Conservation (phyloP, 345 rosid genomes). For the Sisymbrium altissimum region DNA sequence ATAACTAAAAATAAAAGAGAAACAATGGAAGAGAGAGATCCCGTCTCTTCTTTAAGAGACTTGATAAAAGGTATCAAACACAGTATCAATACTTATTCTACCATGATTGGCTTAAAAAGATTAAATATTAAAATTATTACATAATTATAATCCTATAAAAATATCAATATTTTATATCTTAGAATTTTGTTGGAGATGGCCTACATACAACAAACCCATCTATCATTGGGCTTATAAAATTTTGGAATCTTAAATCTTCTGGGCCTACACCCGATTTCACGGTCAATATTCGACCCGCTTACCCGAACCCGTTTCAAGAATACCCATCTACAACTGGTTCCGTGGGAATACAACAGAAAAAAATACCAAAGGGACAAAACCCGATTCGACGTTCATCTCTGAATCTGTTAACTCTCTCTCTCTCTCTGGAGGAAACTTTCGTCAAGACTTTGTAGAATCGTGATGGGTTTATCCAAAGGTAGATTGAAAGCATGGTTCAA, state of each 20-base stretch:
- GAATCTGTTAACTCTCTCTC: background rate
- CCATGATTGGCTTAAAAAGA: too few relatives aligned
- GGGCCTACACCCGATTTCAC: background rate
- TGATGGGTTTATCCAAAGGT: slow-evolving; percentile 41
- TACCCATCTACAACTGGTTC: background rate
- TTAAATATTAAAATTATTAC: too few relatives aligned
- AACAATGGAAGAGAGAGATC: too few relatives aligned
- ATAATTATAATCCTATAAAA: too few relatives aligned
- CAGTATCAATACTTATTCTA: too few relatives aligned
- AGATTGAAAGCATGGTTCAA: slow-evolving; percentile 51
- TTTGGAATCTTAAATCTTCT: background rate
- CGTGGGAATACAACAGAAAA: background rate
- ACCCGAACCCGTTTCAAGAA: slow-evolving; percentile 1
- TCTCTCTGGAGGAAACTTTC: background rate
- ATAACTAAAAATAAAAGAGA: too few relatives aligned
- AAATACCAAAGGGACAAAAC: background rate
- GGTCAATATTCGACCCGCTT: slow-evolving; percentile 2
- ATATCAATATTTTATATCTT: too few relatives aligned
- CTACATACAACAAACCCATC: too few relatives aligned
- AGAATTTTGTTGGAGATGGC: too few relatives aligned
- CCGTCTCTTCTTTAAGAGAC: too few relatives aligned
- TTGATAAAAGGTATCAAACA: too few relatives aligned
- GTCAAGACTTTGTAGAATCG: slow-evolving; percentile 2
- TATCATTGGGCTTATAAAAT: background rate
- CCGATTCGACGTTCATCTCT: slow-evolving; percentile 10